phyloP scores from a whole-genome alignment of 192 early-diverging fungal genomes.

The Spizellomyces punctatus region DNA sequence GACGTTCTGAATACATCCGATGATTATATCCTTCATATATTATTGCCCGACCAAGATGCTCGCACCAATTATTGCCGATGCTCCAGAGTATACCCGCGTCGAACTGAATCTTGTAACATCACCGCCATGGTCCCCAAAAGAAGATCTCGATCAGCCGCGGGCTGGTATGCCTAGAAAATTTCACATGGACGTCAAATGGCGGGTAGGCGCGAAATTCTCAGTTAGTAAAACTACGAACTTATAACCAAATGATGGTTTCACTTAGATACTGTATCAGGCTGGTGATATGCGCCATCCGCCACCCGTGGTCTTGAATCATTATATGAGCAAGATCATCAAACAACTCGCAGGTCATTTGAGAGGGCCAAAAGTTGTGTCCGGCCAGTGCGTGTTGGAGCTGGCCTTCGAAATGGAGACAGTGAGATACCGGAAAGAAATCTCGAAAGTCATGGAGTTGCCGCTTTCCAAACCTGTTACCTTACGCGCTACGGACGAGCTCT shows the following conservation, averaged over 20 bases:
- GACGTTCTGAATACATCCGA: background rate
- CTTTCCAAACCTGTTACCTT: constrained; percentile 16
- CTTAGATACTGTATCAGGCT: constrained; percentile 19
- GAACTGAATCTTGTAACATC: constrained; percentile 23
- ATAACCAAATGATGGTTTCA: background rate
- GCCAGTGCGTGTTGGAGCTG: background rate
- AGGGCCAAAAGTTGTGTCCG: background rate
- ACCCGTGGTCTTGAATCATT: constrained; percentile 14
- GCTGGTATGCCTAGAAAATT: constrained; percentile 6
- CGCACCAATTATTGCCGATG: constrained; percentile 14
- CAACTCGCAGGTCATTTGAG: constrained; percentile 16
- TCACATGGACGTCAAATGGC: constrained; percentile 32
- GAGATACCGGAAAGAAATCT: constrained; percentile 20
- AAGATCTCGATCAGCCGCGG: constrained; percentile 5
- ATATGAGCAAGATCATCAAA: constrained; percentile 19
- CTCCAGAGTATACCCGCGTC: constrained; percentile 32
- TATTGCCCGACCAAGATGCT: constrained; percentile 1
- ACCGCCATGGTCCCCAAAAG: constrained; percentile 21
- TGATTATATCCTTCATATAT: background rate
- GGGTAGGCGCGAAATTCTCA: constrained; percentile 3
- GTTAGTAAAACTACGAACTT: background rate
- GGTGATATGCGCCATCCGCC: background rate
- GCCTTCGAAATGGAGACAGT: constrained; percentile 30
- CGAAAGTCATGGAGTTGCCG: background rate
- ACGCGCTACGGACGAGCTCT: constrained; percentile 18